Base-by-base conservation (phyloP, 345 rosid genomes). In the Mercurialis annua region DNA sequence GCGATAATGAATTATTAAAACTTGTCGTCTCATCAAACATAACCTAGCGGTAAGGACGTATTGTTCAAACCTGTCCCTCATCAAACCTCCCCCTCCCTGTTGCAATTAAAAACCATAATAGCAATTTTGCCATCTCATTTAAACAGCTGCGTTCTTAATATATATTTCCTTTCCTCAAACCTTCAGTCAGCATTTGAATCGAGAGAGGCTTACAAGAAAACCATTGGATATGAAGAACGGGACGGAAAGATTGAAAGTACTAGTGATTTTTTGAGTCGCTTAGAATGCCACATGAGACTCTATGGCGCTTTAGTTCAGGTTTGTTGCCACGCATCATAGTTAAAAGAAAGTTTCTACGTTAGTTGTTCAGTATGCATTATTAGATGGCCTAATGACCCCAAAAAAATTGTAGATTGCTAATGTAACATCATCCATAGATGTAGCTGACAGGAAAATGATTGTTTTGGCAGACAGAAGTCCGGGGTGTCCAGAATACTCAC, bases 241-340 rank as follows among this genome's bases (percentile, higher is more conserved):
- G 75, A 75, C 55, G 92, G 92, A 27, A 79, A 82, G 72, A 30
- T 83, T 26, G 90, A 87, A 73, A 76, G 71, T 31, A 68, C 54
- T 4, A 23, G 60, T 7, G 81, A 83, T 68, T 85, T 77, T 72
- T 57, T 85, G 76, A 75, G 73, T 71, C 84, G 93, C 52, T 51
- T 87, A 64, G 82, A 78, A 74, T 86, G 87, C 59, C 86, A 81
- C 80, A 86, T 91, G 90, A 85, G 69, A 80, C 80, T 89, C 44
- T 94, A 94, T 68, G 99, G 92, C 24, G 92, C 99, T 67, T 81
- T 94, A 6, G 89, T 89, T 71, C 97, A 94, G 99, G 97, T 94
- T 63, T 73, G 77, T 51, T 50, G 27, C 68, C 67, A 16, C 53
- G 55, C 26, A 57, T 20, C 24, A 1, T 46, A 27, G 59, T 47